phyloP scores from a whole-genome alignment of 1,284 basidiomycete species.

The Flammula alnicola region DNA sequence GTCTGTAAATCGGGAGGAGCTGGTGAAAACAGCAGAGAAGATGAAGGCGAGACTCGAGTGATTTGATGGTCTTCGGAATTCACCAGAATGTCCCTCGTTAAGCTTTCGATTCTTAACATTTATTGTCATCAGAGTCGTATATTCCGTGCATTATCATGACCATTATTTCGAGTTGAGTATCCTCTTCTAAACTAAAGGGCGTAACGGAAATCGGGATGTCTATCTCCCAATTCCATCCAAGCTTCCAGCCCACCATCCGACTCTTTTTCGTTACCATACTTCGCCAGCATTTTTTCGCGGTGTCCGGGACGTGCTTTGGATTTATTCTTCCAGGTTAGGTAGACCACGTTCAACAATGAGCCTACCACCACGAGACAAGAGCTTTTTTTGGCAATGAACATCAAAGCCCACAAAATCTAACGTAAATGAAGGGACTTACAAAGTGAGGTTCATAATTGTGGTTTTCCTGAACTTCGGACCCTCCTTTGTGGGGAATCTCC shows the following conservation, averaged over 20 bases:
- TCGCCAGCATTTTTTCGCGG: conserved; percentile 35
- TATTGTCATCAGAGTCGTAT: too few relatives aligned
- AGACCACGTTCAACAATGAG: conserved; percentile 30
- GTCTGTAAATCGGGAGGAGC: conserved; percentile 34
- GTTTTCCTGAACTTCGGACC: conserved; percentile 40
- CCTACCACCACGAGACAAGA: conserved; percentile 31
- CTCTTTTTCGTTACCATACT: conserved; percentile 32
- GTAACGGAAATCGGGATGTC: conserved; percentile 41
- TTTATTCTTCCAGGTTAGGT: conserved; percentile 34
- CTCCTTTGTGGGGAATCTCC: conserved; percentile 42
- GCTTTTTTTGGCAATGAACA: conserved; percentile 23
- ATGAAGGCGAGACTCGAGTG: conserved; percentile 13
- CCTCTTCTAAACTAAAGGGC: too few relatives aligned
- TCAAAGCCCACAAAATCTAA: not conserved
- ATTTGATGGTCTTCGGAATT: too few relatives aligned
- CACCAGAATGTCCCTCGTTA: too few relatives aligned
- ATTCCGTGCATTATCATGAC: too few relatives aligned
- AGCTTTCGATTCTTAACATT: too few relatives aligned
- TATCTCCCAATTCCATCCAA: conserved; percentile 43
- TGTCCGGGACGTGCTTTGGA: conserved; percentile 26
- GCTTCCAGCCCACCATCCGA: conserved; percentile 31
- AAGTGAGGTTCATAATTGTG: conserved; percentile 39
- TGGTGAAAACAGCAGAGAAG: conserved; percentile 23
- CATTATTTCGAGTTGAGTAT: not conserved
- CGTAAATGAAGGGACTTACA: conserved; percentile 31